Evolutionary conservation across 106 monocot genomes (phyloP), one percentile per base, ranked within the genome.

Genomic region (Dioscorea zingiberensis): DNA sequence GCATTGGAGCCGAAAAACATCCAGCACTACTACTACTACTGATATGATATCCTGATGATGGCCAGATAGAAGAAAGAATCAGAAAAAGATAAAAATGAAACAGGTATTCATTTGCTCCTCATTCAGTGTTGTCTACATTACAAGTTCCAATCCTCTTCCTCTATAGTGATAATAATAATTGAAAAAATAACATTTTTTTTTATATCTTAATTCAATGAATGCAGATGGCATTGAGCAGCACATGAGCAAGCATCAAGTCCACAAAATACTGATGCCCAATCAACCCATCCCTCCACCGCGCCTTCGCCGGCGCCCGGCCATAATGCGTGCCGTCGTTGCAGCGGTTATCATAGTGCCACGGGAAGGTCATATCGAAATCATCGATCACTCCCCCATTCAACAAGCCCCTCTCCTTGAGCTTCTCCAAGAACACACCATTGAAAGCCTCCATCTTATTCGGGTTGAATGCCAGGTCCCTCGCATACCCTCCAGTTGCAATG

Each of bases 261-360:
- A 91, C 88, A 59, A 91, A 95, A 54, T 97, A 91, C 55, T 97
- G 85, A 74, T 97, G 95, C 49, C 95, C 95, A 13, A 91, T 65
- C 72, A 74, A 59, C 1, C 95, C 95, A 26, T 95, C 95, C 56
- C 84, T 65, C 95, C 95, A 97, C 76, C 27, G 58, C 5, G 60
- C 49, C 77, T 74, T 83, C 1, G 91, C 78, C 60, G 95, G 91
- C 4, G 85, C 66, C 58, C 91, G 69, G 14, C 95, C 91, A 64
- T 97, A 97, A 44, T 97, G 95, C 13, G 91, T 88, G 5, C 95
- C 91, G 54, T 97, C 95, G 68, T 74, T 88, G 77, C 88, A 97
- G 16, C 91, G 72, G 71, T 83, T 91, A 64, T 91, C 91, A 67
- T 74, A 97, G 71, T 97, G 95, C 95, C 94, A 97, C 3, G 91